Evolutionary conservation across 2,329 filamentous ascomycete genomes (phyloP), one percentile per base, ranked within the genome.

Genomic region (Apiospora pterosperma): DNA sequence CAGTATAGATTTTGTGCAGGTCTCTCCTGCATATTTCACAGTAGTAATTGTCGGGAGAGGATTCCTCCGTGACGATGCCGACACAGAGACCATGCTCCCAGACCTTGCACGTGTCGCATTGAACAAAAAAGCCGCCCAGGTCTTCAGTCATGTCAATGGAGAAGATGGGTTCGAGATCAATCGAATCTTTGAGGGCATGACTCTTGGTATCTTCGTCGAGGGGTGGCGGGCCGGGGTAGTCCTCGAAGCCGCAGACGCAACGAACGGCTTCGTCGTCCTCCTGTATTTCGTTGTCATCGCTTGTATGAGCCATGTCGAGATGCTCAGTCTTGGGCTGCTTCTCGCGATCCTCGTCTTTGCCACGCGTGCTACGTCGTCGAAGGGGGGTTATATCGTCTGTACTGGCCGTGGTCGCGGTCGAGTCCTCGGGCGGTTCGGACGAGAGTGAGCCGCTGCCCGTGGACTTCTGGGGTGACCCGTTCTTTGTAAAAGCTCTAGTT

Each of bases 71-170:
- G 81, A 97, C 93, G 74, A 99, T 97, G 66, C 96, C 95, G 66
- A 99, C 95, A 75, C 96, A 99, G 66, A 94, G 95, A 73, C 96
- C 96, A 76, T 99, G 96, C 77, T 99, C 96, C 96, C 95, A 99
- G 68, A 98, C 96, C 76, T 97, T 96, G 83, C 96, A 99, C 69
- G 92, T 85, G 79, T 98, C 96, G 85, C 96, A 99, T 82, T 98
- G 95, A 70, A 99, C 94, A 79, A 97, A 99, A 79, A 98, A 91
- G 62, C 94, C 95, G 55, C 95, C 96, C 69, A 95, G 85, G 69
- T 98, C 95, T 73, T 97, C 93, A 36, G 89, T 88, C 68, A 92
- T 83, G 68, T 89, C 81, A 80, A 88, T 80, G 76, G 84, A 77
- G 77, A 84, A 79, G 80, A 88, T 80, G 76, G 85, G 79, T 71